Conservation (phyloP, 2,329 filamentous ascomycete genomes). For the Penicillium sclerotigenum region DNA sequence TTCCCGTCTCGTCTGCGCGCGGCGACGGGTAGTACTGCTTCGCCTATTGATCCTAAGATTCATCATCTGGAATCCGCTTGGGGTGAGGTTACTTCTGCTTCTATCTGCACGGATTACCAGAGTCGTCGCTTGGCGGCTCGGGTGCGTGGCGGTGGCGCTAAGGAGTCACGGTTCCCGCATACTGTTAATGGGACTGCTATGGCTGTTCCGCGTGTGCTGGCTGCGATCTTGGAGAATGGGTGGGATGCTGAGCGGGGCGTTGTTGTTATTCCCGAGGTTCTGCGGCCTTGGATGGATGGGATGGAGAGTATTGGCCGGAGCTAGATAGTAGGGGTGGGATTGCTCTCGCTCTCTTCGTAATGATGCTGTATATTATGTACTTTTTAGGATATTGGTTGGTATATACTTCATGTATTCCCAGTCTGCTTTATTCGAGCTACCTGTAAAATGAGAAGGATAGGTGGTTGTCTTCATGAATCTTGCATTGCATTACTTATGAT, state of each 20-base stretch:
- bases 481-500: not conserved
- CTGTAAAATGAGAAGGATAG: not conserved
- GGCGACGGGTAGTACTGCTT: not conserved
- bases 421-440: not conserved
- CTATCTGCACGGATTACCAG: constrained; percentile 94
- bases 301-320: constrained; percentile 58
- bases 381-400: too few relatives aligned
- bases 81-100: constrained; percentile 90
- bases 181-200: constrained; percentile 93
- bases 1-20: constrained; percentile 72
- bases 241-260: constrained; percentile 70
- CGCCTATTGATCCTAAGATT: constrained; percentile 1
- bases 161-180: constrained; percentile 68
- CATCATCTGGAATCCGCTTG: constrained; percentile 62
- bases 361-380: constrained; percentile 4
- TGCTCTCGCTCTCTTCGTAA: not conserved
- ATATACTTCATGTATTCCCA: not conserved
- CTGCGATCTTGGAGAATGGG: constrained; percentile 83
- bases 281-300: constrained; percentile 82
- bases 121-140: constrained; percentile 75
- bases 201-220: constrained; percentile 83
- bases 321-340: not conserved
- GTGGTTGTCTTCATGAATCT: not conserved
- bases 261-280: constrained; percentile 72
- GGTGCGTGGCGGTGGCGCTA: constrained; percentile 51